A percentile compares a stretch with the other conserved stretches of the same genome.
These are phyloP conservation scores for Ambrosia hybrid DNA, from an alignment of 140 eudicot genomes.

Conservation along the genomic window DNA sequence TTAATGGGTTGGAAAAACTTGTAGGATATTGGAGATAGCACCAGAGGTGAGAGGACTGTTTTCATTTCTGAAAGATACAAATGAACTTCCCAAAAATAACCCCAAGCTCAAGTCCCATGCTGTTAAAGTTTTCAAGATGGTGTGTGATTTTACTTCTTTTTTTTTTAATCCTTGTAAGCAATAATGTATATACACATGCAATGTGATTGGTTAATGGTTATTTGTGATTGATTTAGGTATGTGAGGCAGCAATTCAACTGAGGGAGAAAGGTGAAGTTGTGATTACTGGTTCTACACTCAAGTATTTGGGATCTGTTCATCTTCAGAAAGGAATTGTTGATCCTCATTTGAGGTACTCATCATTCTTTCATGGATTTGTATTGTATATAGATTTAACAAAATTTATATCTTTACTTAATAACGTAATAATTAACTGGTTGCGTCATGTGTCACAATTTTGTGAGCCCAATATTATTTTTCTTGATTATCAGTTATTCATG, in stretches of 20 bases:
- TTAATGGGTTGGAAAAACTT: too few species aligned
- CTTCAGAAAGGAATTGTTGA: conserved; percentile 49
- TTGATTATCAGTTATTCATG: too few species aligned
- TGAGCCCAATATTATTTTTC: too few species aligned
- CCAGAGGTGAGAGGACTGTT: conserved; percentile 82
- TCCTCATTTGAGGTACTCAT: conserved; percentile 65
- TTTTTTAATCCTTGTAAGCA: neutral
- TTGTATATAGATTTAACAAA: too few species aligned
- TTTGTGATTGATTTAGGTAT: conserved; percentile 42
- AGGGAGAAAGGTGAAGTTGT: conserved; percentile 70
- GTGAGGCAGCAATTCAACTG: conserved; percentile 70
- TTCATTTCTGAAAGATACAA: conserved; percentile 67
- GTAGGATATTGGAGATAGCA: conserved; percentile 83
- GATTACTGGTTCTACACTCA: conserved; percentile 60
- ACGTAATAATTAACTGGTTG: too few species aligned
- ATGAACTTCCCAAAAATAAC: conserved; percentile 66
- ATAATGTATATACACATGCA: neutral
- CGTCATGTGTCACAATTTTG: too few species aligned
- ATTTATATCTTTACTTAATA: too few species aligned
- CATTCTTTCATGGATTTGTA: neutral
- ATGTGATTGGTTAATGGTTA: neutral
- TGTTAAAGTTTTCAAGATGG: conserved; percentile 80
- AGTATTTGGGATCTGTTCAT: conserved; percentile 63
- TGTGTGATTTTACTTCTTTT: too few species aligned
- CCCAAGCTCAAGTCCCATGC: conserved; percentile 84